Conservation (phyloP, 164 flowering plant genomes). For the Amborella trichopoda region DNA sequence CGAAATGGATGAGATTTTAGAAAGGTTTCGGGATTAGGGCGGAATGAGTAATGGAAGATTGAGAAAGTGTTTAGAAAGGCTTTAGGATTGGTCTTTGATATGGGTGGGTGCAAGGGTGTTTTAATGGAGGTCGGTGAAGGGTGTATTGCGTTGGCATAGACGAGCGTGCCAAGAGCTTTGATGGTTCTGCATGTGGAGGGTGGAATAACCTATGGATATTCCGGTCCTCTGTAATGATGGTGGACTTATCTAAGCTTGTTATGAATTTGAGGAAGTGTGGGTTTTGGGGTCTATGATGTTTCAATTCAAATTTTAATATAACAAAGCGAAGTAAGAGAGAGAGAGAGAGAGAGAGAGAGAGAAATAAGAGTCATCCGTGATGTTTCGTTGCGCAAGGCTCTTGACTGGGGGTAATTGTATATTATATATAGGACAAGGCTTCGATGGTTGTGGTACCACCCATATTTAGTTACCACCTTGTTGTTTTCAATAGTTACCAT, state of each 20-base stretch:
- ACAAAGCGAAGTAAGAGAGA: too few relatives aligned
- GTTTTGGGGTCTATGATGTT: too few relatives aligned
- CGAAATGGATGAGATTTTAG: not conserved
- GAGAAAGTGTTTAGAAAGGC: not conserved
- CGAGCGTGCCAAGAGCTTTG: not conserved
- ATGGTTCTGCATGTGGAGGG: not conserved
- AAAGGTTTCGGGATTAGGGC: not conserved
- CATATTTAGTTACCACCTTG: too few relatives aligned
- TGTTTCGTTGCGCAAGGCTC: too few relatives aligned
- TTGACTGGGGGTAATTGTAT: too few relatives aligned
- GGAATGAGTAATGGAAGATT: not conserved
- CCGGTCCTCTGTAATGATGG: not conserved
- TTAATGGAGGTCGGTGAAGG: not conserved
- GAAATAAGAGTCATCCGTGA: too few relatives aligned
- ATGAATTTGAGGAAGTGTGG: too few relatives aligned
- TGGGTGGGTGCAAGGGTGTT: not conserved
- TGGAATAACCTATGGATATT: slow-evolving; percentile 1
- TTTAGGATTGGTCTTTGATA: not conserved
- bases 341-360: too few relatives aligned
- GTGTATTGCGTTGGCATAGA: not conserved
- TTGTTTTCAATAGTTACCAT: too few relatives aligned
- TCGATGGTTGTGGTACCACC: too few relatives aligned
- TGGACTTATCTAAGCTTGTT: not conserved
- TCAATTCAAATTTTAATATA: too few relatives aligned
- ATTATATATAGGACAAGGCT: too few relatives aligned